Evolutionary conservation across 164 flowering plant genomes (phyloP).

Genomic region (Dillenia suffruticosa): DNA sequence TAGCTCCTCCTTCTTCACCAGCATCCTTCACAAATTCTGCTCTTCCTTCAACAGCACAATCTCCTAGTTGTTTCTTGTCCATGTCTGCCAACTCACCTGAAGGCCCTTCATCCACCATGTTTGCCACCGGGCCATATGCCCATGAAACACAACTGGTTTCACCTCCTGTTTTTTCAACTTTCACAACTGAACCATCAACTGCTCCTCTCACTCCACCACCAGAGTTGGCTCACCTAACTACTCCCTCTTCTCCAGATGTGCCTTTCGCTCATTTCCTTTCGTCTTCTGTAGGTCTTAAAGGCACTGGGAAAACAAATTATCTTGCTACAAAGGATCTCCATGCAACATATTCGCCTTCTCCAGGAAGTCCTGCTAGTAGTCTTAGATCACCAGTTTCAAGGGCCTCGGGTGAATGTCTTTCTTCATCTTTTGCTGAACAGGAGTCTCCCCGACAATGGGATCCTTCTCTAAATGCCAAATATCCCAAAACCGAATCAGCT

Average conservation of each 20-base stretch:
- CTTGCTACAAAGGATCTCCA: slow-evolving; percentile 65
- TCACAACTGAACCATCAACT: slow-evolving; percentile 94
- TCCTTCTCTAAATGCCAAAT: slow-evolving; percentile 44
- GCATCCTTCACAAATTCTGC: slow-evolving; percentile 91
- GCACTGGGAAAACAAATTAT: slow-evolving; percentile 41
- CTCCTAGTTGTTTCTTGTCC: slow-evolving; percentile 74
- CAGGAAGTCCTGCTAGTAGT: slow-evolving; percentile 85
- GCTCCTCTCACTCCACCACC: slow-evolving; percentile 98
- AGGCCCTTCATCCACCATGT: slow-evolving; percentile 83
- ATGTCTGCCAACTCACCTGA: slow-evolving; percentile 85
- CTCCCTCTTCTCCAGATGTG: slow-evolving; percentile 99
- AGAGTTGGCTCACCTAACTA: slow-evolving; percentile 83
- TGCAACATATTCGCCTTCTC: slow-evolving; percentile 76
- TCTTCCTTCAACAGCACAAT: slow-evolving; percentile 84
- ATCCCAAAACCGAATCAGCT: slow-evolving; percentile 51
- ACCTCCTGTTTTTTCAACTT: slow-evolving; percentile 96
- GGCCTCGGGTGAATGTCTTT: slow-evolving; percentile 51
- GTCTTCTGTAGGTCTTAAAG: slow-evolving; percentile 57
- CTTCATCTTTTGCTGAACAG: slow-evolving; percentile 62
- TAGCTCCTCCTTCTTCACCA: slow-evolving; percentile 99
- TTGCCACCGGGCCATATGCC: slow-evolving; percentile 92
- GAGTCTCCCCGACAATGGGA: slow-evolving; percentile 63
- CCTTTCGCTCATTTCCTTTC: slow-evolving; percentile 89
- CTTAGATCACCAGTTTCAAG: slow-evolving; percentile 73
- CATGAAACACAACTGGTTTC: slow-evolving; percentile 91